phyloP scores from a whole-genome alignment of 75 land plant species.

The Picea glauca region DNA sequence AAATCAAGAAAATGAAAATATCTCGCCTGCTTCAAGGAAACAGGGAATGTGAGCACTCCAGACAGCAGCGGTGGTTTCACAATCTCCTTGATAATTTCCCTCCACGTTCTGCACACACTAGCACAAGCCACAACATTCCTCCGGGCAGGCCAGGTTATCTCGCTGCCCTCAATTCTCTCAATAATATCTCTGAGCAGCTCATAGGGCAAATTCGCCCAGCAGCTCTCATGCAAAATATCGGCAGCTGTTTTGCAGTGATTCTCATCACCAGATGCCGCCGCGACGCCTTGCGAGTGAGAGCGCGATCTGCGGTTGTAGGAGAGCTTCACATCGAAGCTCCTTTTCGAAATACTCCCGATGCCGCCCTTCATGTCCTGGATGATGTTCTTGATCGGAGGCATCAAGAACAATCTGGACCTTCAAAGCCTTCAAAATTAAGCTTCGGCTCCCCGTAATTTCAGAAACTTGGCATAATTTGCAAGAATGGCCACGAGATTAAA shows the following conservation, averaged over 20 bases:
- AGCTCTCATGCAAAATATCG: background rate
- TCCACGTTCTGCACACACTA: slow-evolving; percentile 81
- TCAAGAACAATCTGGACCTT: no score
- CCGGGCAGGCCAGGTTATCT: slow-evolving; percentile 58
- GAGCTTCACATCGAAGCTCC: background rate
- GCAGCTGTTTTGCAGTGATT: slow-evolving; percentile 19
- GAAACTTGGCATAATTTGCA: no score
- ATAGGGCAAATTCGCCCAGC: slow-evolving; percentile 77
- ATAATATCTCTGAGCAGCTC: slow-evolving; percentile 77
- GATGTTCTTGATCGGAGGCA: background rate
- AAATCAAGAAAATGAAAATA: background rate
- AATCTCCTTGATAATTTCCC: slow-evolving; percentile 60
- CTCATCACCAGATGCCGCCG: background rate
- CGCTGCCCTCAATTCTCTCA: slow-evolving; percentile 60
- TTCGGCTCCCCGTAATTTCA: no score
- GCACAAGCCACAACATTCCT: slow-evolving; percentile 81
- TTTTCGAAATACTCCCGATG: background rate
- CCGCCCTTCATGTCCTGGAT: background rate
- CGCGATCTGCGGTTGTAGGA: background rate
- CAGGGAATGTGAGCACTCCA: slow-evolving; percentile 66
- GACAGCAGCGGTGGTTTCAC: slow-evolving; percentile 56
- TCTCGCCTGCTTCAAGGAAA: slow-evolving; percentile 79
- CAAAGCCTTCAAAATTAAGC: no score
- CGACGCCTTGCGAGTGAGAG: background rate
- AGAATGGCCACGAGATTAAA: no score